Evolutionary conservation across 2,329 filamentous ascomycete genomes (phyloP), one percentile per base, ranked within the genome.

Genomic region (Cercospora zeae-maydis): DNA sequence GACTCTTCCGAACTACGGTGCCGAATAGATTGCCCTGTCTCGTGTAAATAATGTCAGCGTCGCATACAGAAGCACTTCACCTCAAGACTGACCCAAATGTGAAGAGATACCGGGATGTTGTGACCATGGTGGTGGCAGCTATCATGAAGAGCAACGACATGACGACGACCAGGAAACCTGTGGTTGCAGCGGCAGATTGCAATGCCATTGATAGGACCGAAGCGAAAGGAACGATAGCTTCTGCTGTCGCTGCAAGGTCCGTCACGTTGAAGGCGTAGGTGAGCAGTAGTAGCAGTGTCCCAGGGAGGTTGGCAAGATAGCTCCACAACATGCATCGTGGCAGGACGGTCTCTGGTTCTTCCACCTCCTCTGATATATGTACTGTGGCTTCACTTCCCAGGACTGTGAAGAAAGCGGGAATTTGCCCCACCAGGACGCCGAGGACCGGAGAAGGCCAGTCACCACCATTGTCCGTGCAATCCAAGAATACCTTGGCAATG

Each of bases 361-460:
- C 75, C 62, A 79, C 74, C 62, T 81, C 78, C 64, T 80, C 78
- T 2, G 78, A 70, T 70, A 81, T 77, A 61, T 80, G 76, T 2
- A 76, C 76, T 19, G 77, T 75, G 9, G 76, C 75, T 62, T 80
- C 78, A 42, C 58, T 69, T 6, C 70, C 68, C 1, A 70, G 60
- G 6, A 70, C 64, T n/a, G 69, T 65, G 49, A 73, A 74, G 62
- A 72, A 67, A 7, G 61, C 65, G 5, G 65, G 24, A 62, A 67
- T 51, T 73, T 79, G 77, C 10, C 78, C 79, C 3, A 78, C 75
- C 67, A 80, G 74, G 1, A 77, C 67, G 5, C 75, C 68, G 21
- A 78, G 55, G 0, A 72, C 73, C 21, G 72, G 75, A 1, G 67
- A 72, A 39, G 71, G 74, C 78, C 78, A 80, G 1, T 72, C 74